Conservation (phyloP, 1,284 basidiomycete species). For the Ceratorhiza oryzae-sativae region DNA sequence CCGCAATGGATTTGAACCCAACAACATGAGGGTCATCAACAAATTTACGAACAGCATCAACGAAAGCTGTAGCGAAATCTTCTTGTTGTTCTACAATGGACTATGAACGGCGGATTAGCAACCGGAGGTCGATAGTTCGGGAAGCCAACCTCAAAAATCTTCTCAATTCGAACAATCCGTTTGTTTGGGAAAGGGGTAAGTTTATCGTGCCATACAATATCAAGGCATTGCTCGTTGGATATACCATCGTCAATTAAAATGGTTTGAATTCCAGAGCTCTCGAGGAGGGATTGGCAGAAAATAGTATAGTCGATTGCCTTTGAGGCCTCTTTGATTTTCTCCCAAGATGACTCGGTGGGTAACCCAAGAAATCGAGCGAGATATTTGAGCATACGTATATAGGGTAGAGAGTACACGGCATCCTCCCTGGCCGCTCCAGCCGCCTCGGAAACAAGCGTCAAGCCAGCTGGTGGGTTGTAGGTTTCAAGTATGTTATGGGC, state of each 20-base stretch:
- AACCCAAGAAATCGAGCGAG: conserved; percentile 57
- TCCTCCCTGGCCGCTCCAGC: conserved; percentile 62
- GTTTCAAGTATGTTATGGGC: conserved; percentile 70
- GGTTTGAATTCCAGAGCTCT: conserved; percentile 63
- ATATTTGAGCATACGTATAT: conserved; percentile 63
- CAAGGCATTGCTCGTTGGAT: conserved; percentile 60
- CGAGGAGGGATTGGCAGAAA: conserved; percentile 63
- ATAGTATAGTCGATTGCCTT: conserved; percentile 58
- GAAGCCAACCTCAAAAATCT: conserved; percentile 12
- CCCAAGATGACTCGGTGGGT: conserved; percentile 56
- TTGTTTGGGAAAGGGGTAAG: conserved; percentile 61
- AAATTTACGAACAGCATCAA: conserved; percentile 50
- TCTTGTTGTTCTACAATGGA: conserved; percentile 60
- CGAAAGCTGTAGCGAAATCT: conserved; percentile 51
- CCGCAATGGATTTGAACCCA: conserved; percentile 75
- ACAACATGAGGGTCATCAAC: conserved; percentile 61
- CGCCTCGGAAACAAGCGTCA: conserved; percentile 70
- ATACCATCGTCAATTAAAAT: conserved; percentile 76
- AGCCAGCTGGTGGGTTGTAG: conserved; percentile 53
- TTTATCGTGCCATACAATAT: conserved; percentile 65
- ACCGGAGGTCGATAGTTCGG: neutral
- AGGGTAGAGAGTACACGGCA: conserved; percentile 63
- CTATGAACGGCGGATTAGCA: neutral
- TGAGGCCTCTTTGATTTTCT: conserved; percentile 60
- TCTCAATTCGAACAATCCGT: conserved; percentile 70